Evolutionary conservation across 2,329 filamentous ascomycete species (phyloP), one percentile per base, ranked within the genome.

Genomic region (Neofusicoccum ribis): DNA sequence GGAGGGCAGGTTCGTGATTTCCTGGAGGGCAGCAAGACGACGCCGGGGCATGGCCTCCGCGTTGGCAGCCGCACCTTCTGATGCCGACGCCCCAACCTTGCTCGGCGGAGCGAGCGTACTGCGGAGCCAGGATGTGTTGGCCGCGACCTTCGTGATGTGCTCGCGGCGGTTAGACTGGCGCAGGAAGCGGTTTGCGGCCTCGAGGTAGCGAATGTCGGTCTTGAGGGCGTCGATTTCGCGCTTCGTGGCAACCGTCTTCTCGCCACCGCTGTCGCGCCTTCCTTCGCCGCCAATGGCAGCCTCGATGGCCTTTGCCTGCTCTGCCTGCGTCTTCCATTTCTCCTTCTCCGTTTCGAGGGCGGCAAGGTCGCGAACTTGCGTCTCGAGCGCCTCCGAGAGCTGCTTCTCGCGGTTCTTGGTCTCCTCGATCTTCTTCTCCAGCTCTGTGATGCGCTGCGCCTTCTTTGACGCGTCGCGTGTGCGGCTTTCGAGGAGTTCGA

Each of bases 401-500:
- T 62, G 50, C 41, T 56, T 62, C 27, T 66, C 64, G 17, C 59
- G 49, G 20, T 43, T 46, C 20, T 62, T 62, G 41, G 37, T 43
- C 41, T 62, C 64, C 12, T 66, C 64, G 17, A 66, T 39, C 49
- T 49, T 56, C 41, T 46, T 54, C 50, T 66, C 64, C 12, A 66
- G 64, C 12, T 66, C 64, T 7, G 47, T 66, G 58, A 66, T 66
- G 58, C 64, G 64, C 34, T 62, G 49, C 14, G 91, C 87, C 78
- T 94, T 93, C 74, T 90, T 88, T 69, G 88, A 88, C 5, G 91
- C 91, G 73, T 96, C 93, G 65, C 89, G 88, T 89, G 95, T 93
- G 65, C 92, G 86, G 7, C 91, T 91, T 76, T 96, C 91, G 43
- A 98, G 87, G 46, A 95, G 91, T 78, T 97, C 94, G 70, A 97